Evolutionary conservation across 108 stramenopile genomes (phyloP).

Genomic region (Fistulifera solaris): DNA sequence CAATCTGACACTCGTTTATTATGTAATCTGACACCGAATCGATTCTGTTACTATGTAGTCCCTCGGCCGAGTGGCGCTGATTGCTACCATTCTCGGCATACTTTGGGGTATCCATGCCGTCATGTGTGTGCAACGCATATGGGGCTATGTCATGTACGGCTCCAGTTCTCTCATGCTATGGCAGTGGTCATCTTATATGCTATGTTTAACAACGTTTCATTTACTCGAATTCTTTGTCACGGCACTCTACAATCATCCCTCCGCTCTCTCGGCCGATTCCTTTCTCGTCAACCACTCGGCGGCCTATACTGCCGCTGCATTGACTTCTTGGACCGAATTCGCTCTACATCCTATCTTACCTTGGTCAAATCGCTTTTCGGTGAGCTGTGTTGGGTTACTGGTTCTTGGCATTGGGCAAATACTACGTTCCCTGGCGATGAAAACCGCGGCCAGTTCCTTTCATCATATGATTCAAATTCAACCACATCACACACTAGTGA

Average conservation of each 20-base stretch:
- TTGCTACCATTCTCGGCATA: slow-evolving; percentile 34
- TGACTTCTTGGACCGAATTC: slow-evolving; percentile 85
- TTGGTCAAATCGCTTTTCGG: slow-evolving; percentile 14
- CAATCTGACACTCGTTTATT: slow-evolving; percentile 1
- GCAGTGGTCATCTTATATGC: slow-evolving; percentile 68
- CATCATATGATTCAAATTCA: slow-evolving; percentile 90
- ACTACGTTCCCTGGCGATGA: slow-evolving; percentile 85
- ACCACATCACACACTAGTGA: slow-evolving; percentile 83
- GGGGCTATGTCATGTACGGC: slow-evolving; percentile 2
- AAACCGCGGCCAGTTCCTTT: slow-evolving; percentile 88
- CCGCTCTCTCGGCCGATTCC: slow-evolving; percentile 57
- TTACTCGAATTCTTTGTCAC: slow-evolving; percentile 77
- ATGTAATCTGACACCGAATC: slow-evolving; percentile 1
- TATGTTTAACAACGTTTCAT: slow-evolving; percentile 67
- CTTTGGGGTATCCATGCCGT: slow-evolving; percentile 35
- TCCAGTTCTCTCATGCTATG: slow-evolving; percentile 19
- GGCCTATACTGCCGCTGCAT: slow-evolving; percentile 81
- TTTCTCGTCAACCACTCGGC: slow-evolving; percentile 89
- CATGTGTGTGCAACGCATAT: slow-evolving; percentile 3
- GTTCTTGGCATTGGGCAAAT: slow-evolving; percentile 66
- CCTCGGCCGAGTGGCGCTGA: slow-evolving; percentile 36
- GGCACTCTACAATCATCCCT: slow-evolving; percentile 47
- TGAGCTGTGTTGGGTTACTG: slow-evolving; percentile 34
- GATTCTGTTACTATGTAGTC: slow-evolving; percentile 8
- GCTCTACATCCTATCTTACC: slow-evolving; percentile 50